Percentiles rank a stretch among this genome's conserved stretches.
Evolutionary conservation across 805 yeast species (phyloP).

Genomic region (Metschnikowia peoriensis): DNA sequence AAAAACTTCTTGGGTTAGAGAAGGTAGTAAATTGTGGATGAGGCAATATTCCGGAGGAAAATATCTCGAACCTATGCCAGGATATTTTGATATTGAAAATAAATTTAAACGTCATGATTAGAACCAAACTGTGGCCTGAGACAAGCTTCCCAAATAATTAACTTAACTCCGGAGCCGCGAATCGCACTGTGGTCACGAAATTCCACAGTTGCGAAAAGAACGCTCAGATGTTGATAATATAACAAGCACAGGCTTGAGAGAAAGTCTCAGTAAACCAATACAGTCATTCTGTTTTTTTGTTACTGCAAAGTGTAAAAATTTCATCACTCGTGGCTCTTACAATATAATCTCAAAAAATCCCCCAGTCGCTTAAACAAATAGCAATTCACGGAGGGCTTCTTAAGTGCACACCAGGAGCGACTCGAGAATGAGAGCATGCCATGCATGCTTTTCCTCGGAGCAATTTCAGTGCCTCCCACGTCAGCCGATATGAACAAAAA

Average conservation of each 20-base stretch:
- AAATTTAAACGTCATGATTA: not conserved
- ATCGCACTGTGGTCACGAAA: not conserved
- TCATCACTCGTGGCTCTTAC: too few species aligned
- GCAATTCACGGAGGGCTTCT: not conserved
- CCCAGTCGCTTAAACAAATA: not conserved
- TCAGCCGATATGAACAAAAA: not conserved
- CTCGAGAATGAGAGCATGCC: not conserved
- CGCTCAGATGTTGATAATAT: too few species aligned
- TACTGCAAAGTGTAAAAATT: not conserved
- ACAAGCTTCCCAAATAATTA: not conserved
- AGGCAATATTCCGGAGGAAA: too few species aligned
- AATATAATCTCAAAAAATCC: too few species aligned
- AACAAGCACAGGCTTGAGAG: too few species aligned
- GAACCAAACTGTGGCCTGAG: not conserved
- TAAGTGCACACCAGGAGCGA: constrained; percentile 1
- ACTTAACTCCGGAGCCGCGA: not conserved
- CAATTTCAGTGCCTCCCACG: not conserved
- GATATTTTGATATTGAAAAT: too few species aligned
- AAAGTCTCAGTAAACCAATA: too few species aligned
- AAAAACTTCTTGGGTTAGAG: too few species aligned
- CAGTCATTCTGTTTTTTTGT: too few species aligned
- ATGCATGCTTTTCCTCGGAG: constrained; percentile 5
- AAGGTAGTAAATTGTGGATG: too few species aligned
- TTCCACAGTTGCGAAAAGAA: not conserved
- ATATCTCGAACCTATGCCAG: too few species aligned